Evolutionary conservation across 169 alveolate species (phyloP), one percentile per base, ranked within the genome.

Genomic region (Fabrea salina): DNA sequence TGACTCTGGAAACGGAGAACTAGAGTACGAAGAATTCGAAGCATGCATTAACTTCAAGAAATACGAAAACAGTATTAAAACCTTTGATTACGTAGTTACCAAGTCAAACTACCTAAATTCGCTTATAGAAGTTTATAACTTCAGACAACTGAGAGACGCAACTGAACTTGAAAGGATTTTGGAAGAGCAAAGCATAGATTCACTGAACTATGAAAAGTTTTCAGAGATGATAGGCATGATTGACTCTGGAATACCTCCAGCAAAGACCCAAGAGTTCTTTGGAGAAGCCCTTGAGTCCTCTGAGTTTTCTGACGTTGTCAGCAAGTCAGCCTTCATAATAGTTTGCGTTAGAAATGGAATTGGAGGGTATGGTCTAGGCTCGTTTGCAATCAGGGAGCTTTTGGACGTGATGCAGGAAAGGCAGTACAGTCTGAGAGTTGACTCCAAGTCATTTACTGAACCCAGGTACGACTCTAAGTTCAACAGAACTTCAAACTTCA

Each of bases 1-100:
- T 3, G 30, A 30, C 3, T 22, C 25, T 5, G 68, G 68, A 3
- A 37, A 25, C 25, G 67, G 37, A 11, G 68, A 70, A 47, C n/a
- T 70, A 19, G n/a, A 40, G 32, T 47, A 70, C 25, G 79, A 70
- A 25, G 68, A 19, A 22, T 70, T 70, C 37, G 16, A 32, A 11
- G n/a, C 25, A 7, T n/a, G 25, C 27, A 19, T 70, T 16, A 70
- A 37, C 22, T 30, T 70, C 33, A 70, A 70, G 8, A 1, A 22
- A 16, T 70, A 47, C 32, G 19, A 43, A 4, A 11, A 50, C 40
- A 41, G 16, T 16, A 30, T n/a, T 25, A 41, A 37, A 4, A 47
- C 27, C 4, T 25, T 30, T 19, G 37, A 70, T 19, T 70, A 70
- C 49, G 27, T 70, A 5, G 32, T 50, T 70, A 30, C 67, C 6